Conservation (phyloP, 768 basidiomycete genomes). For the Suillus plorans region DNA sequence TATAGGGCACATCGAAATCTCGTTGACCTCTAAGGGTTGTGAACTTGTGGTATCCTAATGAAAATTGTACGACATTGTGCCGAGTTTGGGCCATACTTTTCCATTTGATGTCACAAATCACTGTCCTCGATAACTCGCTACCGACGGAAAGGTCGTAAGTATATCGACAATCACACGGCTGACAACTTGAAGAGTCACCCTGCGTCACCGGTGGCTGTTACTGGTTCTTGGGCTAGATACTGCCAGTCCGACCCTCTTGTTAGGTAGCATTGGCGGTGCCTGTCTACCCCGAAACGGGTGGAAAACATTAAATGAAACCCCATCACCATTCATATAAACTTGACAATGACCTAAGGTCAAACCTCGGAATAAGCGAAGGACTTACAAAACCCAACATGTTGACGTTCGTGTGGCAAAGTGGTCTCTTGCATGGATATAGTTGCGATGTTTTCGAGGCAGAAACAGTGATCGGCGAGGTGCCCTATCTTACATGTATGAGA, state of each 20-base stretch:
- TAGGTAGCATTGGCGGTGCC: not conserved
- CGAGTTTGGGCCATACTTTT: not conserved
- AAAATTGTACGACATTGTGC: not conserved
- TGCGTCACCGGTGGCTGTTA: not conserved
- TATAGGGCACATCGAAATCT: not conserved
- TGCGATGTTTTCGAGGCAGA: not conserved
- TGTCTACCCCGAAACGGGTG: not conserved
- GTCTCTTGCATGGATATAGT: not conserved
- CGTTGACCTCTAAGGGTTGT: not conserved
- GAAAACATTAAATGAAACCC: not conserved
- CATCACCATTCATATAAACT: not conserved
- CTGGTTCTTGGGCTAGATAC: not conserved
- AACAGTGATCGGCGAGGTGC: not conserved
- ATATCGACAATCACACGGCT: not conserved
- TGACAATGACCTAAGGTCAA: not conserved
- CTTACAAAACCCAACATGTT: not conserved
- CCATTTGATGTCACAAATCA: not conserved
- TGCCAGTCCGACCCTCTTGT: not conserved
- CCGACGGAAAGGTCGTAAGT: not conserved
- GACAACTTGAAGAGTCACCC: not conserved
- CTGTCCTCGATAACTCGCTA: not conserved
- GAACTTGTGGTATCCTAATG: not conserved
- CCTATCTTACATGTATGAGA: not conserved
- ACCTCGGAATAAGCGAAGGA: not conserved
- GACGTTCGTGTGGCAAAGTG: not conserved